Conservation (phyloP, 768 basidiomycete species). For the Kwoniella mangroviensis region DNA sequence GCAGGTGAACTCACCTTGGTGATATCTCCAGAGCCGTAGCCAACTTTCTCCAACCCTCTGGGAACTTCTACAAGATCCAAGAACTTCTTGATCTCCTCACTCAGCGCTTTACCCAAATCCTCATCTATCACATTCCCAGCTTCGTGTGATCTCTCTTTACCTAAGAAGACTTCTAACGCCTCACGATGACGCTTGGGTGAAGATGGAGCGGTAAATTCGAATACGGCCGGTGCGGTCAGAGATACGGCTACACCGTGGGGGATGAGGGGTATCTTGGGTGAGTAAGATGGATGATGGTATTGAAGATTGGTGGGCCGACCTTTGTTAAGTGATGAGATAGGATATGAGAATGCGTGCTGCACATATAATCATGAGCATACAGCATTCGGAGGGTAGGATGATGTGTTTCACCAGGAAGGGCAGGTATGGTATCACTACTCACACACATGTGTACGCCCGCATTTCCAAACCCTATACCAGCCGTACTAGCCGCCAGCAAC, state of each 20-base stretch:
- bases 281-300: slow-evolving; percentile 88
- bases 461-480: slow-evolving; percentile 74
- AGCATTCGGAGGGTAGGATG: too few relatives aligned
- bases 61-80: slow-evolving; percentile 50
- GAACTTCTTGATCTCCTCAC: slow-evolving; percentile 49
- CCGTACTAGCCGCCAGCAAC: slow-evolving; percentile 93
- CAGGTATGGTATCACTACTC: slow-evolving; percentile 40
- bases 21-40: slow-evolving; percentile 40
- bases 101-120: slow-evolving; percentile 66
- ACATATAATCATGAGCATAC: not conserved
- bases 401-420: too few relatives aligned
- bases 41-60: slow-evolving; percentile 44
- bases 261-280: slow-evolving; percentile 82
- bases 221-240: slow-evolving; percentile 64
- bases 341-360: slow-evolving; percentile 56
- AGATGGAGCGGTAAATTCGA: slow-evolving; percentile 93
- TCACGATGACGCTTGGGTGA: slow-evolving; percentile 88
- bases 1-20: slow-evolving; percentile 28
- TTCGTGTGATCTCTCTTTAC: slow-evolving; percentile 41
- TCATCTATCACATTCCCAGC: slow-evolving; percentile 80
- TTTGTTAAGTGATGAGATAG: slow-evolving; percentile 68
- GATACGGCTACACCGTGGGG: slow-evolving; percentile 80
- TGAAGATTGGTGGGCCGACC: slow-evolving; percentile 71
- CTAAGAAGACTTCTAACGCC: slow-evolving; percentile 77
- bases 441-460: slow-evolving; percentile 61